A percentile compares a stretch with the other conserved stretches of the same genome.
Evolutionary conservation across 1,284 basidiomycete genomes (phyloP).

Genomic region (Blastosporella zonata): DNA sequence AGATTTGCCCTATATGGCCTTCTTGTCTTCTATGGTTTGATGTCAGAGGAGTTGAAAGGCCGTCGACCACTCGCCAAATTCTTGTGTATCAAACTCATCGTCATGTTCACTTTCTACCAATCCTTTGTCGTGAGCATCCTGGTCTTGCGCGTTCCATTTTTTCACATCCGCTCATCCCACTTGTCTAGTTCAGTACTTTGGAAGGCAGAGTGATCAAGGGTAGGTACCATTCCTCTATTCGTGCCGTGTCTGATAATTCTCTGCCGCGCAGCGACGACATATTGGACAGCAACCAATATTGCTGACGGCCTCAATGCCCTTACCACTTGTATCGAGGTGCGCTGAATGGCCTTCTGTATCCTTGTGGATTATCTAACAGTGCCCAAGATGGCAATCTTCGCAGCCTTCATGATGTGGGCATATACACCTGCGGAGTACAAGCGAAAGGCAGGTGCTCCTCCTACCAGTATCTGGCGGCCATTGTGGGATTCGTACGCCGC

Average conservation of each 20-base stretch:
- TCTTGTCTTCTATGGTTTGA: conserved; percentile 79
- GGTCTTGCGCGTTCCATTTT: neutral
- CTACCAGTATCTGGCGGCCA: conserved; percentile 58
- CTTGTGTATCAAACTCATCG: conserved; percentile 78
- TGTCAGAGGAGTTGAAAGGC: conserved; percentile 71
- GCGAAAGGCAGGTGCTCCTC: conserved; percentile 26
- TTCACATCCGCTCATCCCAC: neutral
- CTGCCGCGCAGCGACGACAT: conserved; percentile 51
- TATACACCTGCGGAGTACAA: conserved; percentile 72
- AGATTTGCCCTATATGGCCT: conserved; percentile 80
- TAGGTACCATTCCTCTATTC: conserved; percentile 22
- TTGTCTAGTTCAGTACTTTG: conserved; percentile 52
- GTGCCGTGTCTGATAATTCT: neutral
- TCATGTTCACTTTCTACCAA: conserved; percentile 85
- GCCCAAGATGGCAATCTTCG: conserved; percentile 77
- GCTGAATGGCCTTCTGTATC: neutral
- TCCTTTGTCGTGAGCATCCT: conserved; percentile 56
- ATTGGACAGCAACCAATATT: conserved; percentile 79
- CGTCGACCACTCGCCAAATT: conserved; percentile 83
- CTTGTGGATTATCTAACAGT: conserved; percentile 8
- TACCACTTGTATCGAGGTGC: conserved; percentile 77
- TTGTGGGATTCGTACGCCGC: conserved; percentile 66
- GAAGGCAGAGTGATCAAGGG: conserved; percentile 63
- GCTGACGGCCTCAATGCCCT: conserved; percentile 82
- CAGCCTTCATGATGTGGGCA: conserved; percentile 77